Conservation (phyloP, 768 basidiomycete species). For the Hygrophorus pudorinus region DNA sequence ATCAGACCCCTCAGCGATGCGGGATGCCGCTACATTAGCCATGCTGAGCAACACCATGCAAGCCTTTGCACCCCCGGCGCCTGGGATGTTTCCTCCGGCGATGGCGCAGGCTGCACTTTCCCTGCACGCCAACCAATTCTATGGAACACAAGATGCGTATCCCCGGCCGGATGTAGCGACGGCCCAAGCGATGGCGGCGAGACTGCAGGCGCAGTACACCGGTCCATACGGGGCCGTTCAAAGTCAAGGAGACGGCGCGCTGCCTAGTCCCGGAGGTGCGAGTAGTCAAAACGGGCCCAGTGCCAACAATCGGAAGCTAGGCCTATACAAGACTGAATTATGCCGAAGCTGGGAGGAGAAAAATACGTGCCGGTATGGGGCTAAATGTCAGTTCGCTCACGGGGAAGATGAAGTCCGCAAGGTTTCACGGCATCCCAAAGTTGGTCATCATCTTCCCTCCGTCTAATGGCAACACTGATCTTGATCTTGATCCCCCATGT, state of each 20-base stretch:
- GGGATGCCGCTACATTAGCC: slow-evolving; percentile 61
- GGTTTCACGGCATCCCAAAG: slow-evolving; percentile 86
- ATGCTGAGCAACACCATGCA: slow-evolving; percentile 49
- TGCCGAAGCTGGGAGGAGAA: slow-evolving; percentile 93
- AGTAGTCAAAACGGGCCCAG: slow-evolving; percentile 58
- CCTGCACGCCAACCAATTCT: slow-evolving; percentile 68
- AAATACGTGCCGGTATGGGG: slow-evolving; percentile 73
- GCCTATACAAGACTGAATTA: slow-evolving; percentile 84
- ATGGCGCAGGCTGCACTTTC: slow-evolving; percentile 35
- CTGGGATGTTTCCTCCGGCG: slow-evolving; percentile 46
- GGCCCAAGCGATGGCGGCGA: slow-evolving; percentile 49
- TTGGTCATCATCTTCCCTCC: slow-evolving; percentile 21
- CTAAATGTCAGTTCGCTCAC: slow-evolving; percentile 91
- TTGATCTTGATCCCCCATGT: slow-evolving; percentile 13
- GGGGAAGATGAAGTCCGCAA: slow-evolving; percentile 81
- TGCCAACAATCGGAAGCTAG: slow-evolving; percentile 85
- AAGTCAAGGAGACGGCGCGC: slow-evolving; percentile 23
- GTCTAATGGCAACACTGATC: slow-evolving; percentile 1
- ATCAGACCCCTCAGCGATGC: slow-evolving; percentile 69
- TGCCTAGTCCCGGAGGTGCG: slow-evolving; percentile 34
- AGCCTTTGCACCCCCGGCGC: slow-evolving; percentile 31
- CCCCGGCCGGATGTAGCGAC: slow-evolving; percentile 38
- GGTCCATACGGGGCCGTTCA: slow-evolving; percentile 33
- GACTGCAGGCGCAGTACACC: slow-evolving; percentile 57
- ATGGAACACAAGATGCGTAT: slow-evolving; percentile 50